phyloP scores from a whole-genome alignment of 441 rosid genomes.

The Populus hybrid region DNA sequence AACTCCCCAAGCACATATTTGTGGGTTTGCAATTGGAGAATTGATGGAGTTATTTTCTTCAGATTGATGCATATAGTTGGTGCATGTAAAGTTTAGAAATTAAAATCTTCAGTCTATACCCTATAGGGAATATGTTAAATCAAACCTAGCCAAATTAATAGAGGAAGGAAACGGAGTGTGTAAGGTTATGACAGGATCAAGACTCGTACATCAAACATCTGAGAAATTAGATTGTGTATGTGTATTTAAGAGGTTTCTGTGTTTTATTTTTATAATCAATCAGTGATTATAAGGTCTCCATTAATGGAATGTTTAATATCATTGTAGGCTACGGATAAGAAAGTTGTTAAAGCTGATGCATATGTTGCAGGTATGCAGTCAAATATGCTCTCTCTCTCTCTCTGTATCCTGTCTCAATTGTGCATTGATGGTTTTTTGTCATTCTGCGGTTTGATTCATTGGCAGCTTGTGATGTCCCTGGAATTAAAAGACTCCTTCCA shows the following conservation, averaged over 20 bases:
- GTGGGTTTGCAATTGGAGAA: not conserved
- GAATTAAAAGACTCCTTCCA: slow-evolving; percentile 88
- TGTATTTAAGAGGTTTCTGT: not conserved
- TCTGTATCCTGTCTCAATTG: not conserved
- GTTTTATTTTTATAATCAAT: not conserved
- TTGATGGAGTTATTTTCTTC: not conserved
- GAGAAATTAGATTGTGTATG: not conserved
- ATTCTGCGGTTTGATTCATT: slow-evolving; percentile 9
- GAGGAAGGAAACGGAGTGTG: not conserved
- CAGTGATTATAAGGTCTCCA: too few species aligned
- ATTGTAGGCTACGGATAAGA: slow-evolving; percentile 73
- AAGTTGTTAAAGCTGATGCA: slow-evolving; percentile 65
- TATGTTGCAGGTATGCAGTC: not conserved
- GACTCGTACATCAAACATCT: not conserved
- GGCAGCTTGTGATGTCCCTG: slow-evolving; percentile 95
- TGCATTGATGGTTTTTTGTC: not conserved
- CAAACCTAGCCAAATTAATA: not conserved
- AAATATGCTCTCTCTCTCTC: not conserved
- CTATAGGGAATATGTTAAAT: not conserved
- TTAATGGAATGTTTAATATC: not conserved
- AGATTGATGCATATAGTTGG: not conserved
- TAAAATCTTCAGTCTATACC: not conserved
- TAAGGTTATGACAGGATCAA: not conserved
- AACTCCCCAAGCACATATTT: too few species aligned
- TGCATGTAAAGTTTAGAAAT: not conserved